Evolutionary conservation across 208 protist genomes (phyloP).

Genomic region (Wallacemonas collosoma): DNA sequence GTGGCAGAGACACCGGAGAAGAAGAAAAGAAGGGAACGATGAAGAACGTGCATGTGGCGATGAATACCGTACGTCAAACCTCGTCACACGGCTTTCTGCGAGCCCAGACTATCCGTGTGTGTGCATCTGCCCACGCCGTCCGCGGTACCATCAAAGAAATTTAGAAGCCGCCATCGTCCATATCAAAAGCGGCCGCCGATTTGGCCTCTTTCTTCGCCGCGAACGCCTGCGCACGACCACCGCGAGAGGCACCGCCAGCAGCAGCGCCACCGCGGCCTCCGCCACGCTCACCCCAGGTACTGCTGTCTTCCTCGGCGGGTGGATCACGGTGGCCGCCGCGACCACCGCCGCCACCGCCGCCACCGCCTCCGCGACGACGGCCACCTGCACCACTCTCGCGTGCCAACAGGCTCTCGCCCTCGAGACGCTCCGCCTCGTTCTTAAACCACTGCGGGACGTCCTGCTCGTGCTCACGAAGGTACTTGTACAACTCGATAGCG

Average conservation of each 20-base stretch:
- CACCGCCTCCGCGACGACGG: constrained; percentile 25
- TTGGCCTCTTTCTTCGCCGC: constrained; percentile 18
- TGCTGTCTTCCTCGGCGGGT: constrained; percentile 8
- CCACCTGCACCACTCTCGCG: constrained; percentile 29
- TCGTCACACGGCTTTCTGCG: no score
- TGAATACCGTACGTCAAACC: no score
- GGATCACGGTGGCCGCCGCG: constrained; percentile 1
- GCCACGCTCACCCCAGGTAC: constrained; percentile 20
- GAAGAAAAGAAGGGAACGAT: no score
- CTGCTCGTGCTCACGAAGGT: constrained; percentile 88
- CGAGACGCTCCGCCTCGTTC: constrained; percentile 74
- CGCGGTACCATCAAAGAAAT: no score
- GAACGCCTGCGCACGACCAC: constrained; percentile 23
- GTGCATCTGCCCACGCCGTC: no score
- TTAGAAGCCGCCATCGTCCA: constrained; percentile 85
- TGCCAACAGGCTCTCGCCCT: constrained; percentile 68
- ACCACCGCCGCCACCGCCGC: constrained; percentile 32
- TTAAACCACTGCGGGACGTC: constrained; percentile 83
- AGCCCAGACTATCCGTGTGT: no score
- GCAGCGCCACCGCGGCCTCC: constrained; percentile 28
- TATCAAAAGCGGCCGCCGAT: constrained; percentile 15
- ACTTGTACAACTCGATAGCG: constrained; percentile 72
- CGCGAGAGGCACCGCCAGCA: constrained; percentile 27
- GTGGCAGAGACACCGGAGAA: no score
- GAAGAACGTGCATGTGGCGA: no score